Percentiles rank a stretch among this genome's conserved stretches.
These are phyloP conservation scores for Metschnikowia reukaufii DNA, from an alignment of 805 yeast genomes.

Conservation along the genomic window DNA sequence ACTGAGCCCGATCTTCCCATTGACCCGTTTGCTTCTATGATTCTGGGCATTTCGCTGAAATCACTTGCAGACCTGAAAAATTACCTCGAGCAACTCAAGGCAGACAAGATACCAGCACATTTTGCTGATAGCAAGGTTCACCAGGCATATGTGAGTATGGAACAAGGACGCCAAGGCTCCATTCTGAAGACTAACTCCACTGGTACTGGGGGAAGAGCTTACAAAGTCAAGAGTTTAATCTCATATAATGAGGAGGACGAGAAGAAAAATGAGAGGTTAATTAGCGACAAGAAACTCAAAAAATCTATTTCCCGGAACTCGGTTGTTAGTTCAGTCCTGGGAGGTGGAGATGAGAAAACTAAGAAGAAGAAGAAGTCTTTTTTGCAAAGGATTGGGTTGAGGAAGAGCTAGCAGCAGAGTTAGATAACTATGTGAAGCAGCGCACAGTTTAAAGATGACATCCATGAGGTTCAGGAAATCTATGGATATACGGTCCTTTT, in stretches of 20 bases:
- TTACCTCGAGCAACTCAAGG: conserved; percentile 24
- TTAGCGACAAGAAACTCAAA: conserved; percentile 17
- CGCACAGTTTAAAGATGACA: too few relatives aligned
- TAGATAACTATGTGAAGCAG: neutral
- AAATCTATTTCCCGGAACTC: conserved; percentile 17
- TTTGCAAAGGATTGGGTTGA: conserved; percentile 27
- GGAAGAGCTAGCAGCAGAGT: conserved; percentile 14
- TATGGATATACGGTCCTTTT: too few relatives aligned
- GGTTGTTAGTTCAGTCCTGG: conserved; percentile 9
- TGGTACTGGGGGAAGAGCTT: conserved; percentile 24
- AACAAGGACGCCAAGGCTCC: conserved; percentile 11
- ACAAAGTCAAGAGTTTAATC: conserved; percentile 43
- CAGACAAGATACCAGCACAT: conserved; percentile 13
- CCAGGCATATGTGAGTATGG: conserved; percentile 29
- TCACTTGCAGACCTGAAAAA: conserved; percentile 29
- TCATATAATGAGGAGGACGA: conserved; percentile 37
- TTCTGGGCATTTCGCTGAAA: conserved; percentile 25
- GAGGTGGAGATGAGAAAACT: conserved; percentile 7
- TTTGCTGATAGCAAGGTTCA: conserved; percentile 34
- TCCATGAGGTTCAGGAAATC: too few relatives aligned
- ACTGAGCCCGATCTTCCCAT: neutral
- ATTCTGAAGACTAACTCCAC: conserved; percentile 13
- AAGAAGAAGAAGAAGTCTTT: conserved; percentile 22
- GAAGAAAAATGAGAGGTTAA: conserved; percentile 19
- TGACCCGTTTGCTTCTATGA: conserved; percentile 24